phyloP scores from a whole-genome alignment of 768 basidiomycete species.

The Nevesoporus exiguus region DNA sequence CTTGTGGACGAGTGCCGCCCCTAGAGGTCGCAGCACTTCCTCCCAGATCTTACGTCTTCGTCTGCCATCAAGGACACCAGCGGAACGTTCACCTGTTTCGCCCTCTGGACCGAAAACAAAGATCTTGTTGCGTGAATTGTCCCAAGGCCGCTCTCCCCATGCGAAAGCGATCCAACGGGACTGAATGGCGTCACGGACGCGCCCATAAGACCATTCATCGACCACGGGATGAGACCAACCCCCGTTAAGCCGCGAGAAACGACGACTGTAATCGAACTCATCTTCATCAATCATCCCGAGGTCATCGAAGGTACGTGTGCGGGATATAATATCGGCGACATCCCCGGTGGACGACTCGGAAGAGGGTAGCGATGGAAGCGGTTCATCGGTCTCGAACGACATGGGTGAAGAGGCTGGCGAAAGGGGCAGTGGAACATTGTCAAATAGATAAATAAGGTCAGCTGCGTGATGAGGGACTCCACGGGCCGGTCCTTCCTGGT shows the following conservation, averaged over 20 bases:
- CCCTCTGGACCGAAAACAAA: slow-evolving; percentile 83
- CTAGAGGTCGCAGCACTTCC: slow-evolving; percentile 64
- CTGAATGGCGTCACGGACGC: slow-evolving; percentile 70
- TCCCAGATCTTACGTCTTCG: slow-evolving; percentile 60
- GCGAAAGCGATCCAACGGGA: slow-evolving; percentile 75
- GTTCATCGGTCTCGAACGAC: slow-evolving; percentile 34
- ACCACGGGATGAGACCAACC: slow-evolving; percentile 59
- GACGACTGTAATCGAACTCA: slow-evolving; percentile 14
- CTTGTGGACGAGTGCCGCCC: slow-evolving; percentile 65
- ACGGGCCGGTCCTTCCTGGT: slow-evolving; percentile 69
- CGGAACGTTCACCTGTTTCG: slow-evolving; percentile 70
- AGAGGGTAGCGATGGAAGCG: slow-evolving; percentile 28
- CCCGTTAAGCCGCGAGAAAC: slow-evolving; percentile 20
- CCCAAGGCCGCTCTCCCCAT: slow-evolving; percentile 70
- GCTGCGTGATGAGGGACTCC: slow-evolving; percentile 66
- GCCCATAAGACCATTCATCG: slow-evolving; percentile 61
- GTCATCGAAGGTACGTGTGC: slow-evolving; percentile 23
- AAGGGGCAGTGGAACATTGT: slow-evolving; percentile 60
- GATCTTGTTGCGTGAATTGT: slow-evolving; percentile 51
- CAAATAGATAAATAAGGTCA: slow-evolving; percentile 77
- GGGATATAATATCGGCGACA: slow-evolving; percentile 13
- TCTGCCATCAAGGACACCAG: slow-evolving; percentile 61
- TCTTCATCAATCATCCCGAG: slow-evolving; percentile 27
- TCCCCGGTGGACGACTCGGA: slow-evolving; percentile 27
- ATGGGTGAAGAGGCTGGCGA: slow-evolving; percentile 32